A percentile compares a stretch with the other conserved stretches of the same genome.
These are phyloP conservation scores for Persicaria maculosa DNA, from an alignment of 148 eudicot genomes.

Conservation along the genomic window DNA sequence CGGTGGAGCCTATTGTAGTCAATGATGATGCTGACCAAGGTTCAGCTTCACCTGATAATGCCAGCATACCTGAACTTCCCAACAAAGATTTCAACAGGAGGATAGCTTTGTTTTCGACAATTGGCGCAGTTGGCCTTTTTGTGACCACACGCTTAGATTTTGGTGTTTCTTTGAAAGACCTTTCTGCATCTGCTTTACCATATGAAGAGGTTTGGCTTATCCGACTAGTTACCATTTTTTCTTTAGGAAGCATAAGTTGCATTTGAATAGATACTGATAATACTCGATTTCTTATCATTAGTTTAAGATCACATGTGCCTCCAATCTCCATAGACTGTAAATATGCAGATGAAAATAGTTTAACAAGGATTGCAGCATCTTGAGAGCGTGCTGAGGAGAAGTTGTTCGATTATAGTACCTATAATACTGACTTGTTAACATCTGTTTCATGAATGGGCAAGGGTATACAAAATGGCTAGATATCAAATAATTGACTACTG, in stretches of 20 bases:
- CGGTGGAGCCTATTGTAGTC: slow-evolving; percentile 57
- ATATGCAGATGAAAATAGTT: neutral
- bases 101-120: slow-evolving; percentile 51
- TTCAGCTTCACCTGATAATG: slow-evolving; percentile 29
- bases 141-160: slow-evolving; percentile 59
- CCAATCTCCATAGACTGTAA: neutral
- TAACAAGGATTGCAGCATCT: neutral
- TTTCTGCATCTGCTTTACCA: slow-evolving; percentile 69
- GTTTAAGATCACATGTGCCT: neutral
- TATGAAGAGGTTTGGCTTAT: slow-evolving; percentile 67
- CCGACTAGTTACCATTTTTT: neutral
- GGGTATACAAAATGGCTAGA: neutral
- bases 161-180: slow-evolving; percentile 80
- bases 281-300: too few species aligned
- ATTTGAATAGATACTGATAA: neutral
- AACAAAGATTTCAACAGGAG: slow-evolving; percentile 49
- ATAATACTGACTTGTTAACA: neutral
- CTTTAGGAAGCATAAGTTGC: neutral
- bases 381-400: neutral
- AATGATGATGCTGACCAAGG: slow-evolving; percentile 24
- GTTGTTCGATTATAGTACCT: neutral
- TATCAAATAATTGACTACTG: neutral
- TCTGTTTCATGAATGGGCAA: neutral
- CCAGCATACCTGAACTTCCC: slow-evolving; percentile 53
- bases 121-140: slow-evolving; percentile 76